Evolutionary conservation across 2,329 filamentous ascomycete genomes (phyloP).

Genomic region (Raffaelea ambrosiae): DNA sequence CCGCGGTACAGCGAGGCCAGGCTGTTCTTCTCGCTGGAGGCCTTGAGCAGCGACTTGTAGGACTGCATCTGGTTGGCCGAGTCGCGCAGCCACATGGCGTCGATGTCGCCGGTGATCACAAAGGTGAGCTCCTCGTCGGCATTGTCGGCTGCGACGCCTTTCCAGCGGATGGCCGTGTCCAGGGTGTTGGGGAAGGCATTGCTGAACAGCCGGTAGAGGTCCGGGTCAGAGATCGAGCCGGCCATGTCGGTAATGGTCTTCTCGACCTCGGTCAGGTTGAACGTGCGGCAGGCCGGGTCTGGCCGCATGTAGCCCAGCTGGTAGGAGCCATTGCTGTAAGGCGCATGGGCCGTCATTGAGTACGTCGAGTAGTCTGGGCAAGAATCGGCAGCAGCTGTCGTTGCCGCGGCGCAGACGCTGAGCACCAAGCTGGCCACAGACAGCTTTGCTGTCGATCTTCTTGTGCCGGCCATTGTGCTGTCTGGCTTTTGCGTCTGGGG

Average conservation of each 20-base stretch:
- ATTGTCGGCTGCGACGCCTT: slow-evolving; percentile 13
- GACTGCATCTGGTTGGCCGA: slow-evolving; percentile 62
- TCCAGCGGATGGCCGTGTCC: slow-evolving; percentile 17
- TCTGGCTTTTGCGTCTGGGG: background rate
- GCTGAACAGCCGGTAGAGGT: slow-evolving; percentile 61
- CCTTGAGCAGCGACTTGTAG: slow-evolving; percentile 56
- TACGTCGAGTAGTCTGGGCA: slow-evolving; percentile 62
- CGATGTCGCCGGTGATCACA: slow-evolving; percentile 36
- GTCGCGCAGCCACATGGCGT: slow-evolving; percentile 28
- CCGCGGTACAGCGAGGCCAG: slow-evolving; percentile 64
- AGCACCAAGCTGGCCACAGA: background rate
- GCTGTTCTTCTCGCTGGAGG: slow-evolving; percentile 40
- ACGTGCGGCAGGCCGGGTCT: slow-evolving; percentile 66
- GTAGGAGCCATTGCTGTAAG: slow-evolving; percentile 68
- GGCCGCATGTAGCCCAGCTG: slow-evolving; percentile 76
- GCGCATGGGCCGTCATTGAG: slow-evolving; percentile 51
- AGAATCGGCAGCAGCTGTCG: too few species aligned
- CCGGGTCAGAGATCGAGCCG: slow-evolving; percentile 63
- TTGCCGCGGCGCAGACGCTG: background rate
- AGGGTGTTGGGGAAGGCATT: slow-evolving; percentile 70
- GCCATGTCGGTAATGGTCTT: slow-evolving; percentile 64
- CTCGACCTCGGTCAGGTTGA: slow-evolving; percentile 69
- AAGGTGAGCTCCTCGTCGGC: slow-evolving; percentile 50
- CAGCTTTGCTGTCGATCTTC: background rate
- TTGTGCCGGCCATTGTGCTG: background rate